Evolutionary conservation across 192 early-diverging fungal genomes (phyloP), one percentile per base, ranked within the genome.

Genomic region (Coemansia sp.): DNA sequence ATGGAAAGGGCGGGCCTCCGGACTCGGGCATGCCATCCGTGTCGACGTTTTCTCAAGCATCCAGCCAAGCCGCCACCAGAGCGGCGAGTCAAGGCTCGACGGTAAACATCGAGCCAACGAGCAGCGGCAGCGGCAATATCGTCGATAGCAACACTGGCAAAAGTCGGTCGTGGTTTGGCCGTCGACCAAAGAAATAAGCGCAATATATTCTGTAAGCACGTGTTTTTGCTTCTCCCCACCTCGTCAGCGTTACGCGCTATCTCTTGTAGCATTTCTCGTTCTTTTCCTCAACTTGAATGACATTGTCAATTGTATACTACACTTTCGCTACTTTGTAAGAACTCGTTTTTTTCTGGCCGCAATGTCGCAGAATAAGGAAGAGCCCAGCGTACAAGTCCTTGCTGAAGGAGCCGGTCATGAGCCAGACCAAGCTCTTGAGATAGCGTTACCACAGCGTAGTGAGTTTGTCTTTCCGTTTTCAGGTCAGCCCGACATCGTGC

Each of bases 401-500:
- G 2, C 22, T 6, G 74, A 76, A 24, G 42, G 39, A 20, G 58
- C 38, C 4, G 27, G 13, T 4, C 34, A 27, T 8, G 58, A 39
- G 24, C 20, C 36, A 20, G 45, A 15, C 15, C 2, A 11, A 0
- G 56, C 45, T 50, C 56, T 29, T 15, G 56, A 41, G 42, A 34
- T 15, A 40, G 38, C 36, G 4, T 39, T 62, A 19, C 55, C 46
- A 41, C 58, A 39, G 10, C 46, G 34, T 1, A 73, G 66, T 53
- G 51, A 59, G 39, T 82, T 77, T 39, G 38, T 51, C 34, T 92
- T 92, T 62, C 93, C 93, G 48, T 86, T 75, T 62, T 87, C 89
- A 5, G 88, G 90, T 15, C 91, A 91, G 67, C 89, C 93, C 5
- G 92, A 95, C 64, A 93, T 95, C 51, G 91, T 97, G 74, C 88